Evolutionary conservation across 345 rosid species (phyloP).

Genomic region (Linum tenue): DNA sequence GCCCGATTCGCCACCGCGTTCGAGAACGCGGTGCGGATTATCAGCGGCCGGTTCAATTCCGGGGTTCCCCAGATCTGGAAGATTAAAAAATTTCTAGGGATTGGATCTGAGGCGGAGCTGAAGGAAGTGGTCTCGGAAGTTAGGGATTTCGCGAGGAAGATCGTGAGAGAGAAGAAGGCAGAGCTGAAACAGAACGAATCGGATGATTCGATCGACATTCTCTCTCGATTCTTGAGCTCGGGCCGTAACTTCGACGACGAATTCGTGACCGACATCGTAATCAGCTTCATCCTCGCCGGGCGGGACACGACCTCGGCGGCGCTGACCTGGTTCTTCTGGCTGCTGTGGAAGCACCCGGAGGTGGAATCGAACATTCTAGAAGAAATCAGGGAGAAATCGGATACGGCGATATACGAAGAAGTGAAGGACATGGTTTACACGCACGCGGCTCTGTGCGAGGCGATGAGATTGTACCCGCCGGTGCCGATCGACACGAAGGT

Average conservation of each 20-base stretch:
- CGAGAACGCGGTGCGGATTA: not conserved
- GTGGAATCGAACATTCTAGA: slow-evolving; percentile 1
- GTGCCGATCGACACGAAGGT: not conserved
- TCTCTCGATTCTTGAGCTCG: not conserved
- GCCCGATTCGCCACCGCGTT: not conserved
- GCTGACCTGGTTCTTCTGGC: slow-evolving; percentile 8
- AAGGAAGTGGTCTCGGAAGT: not conserved
- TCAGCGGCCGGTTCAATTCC: not conserved
- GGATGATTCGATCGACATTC: not conserved
- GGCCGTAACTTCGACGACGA: not conserved
- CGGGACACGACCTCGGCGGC: not conserved
- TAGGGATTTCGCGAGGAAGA: not conserved
- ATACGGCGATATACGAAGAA: not conserved
- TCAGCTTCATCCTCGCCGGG: not conserved
- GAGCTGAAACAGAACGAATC: not conserved
- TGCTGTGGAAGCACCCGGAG: not conserved
- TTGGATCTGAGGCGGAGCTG: not conserved
- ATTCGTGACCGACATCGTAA: not conserved
- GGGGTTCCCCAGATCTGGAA: not conserved
- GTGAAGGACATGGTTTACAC: slow-evolving; percentile 1
- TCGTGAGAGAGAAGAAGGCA: not conserved
- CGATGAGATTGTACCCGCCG: not conserved
- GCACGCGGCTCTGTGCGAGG: slow-evolving; percentile 3
- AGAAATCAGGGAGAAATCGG: not conserved
- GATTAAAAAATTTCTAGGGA: not conserved